Percentiles rank a stretch among this genome's conserved stretches.
Evolutionary conservation across 2,329 filamentous ascomycete species (phyloP).

Genomic region (Pyrenochaeta sp.): DNA sequence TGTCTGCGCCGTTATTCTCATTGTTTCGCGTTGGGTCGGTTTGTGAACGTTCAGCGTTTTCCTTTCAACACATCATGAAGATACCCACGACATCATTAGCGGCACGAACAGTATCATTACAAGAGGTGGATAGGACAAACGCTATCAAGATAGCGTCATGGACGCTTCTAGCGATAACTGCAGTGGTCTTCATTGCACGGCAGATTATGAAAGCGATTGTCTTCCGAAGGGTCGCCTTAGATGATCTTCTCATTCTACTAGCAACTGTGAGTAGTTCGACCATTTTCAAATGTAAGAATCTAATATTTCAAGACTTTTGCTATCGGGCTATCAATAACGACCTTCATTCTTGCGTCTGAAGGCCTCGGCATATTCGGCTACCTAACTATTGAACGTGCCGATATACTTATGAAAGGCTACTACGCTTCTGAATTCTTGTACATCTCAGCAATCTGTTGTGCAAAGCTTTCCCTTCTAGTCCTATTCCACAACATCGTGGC

Average conservation of each 20-base stretch:
- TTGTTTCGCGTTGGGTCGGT: slow-evolving; percentile 17
- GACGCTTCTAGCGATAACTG: slow-evolving; percentile 29
- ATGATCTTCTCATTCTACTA: slow-evolving; percentile 41
- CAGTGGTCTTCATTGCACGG: slow-evolving; percentile 34
- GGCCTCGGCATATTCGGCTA: slow-evolving; percentile 28
- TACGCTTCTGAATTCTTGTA: slow-evolving; percentile 48
- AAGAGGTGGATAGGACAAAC: slow-evolving; percentile 24
- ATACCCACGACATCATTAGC: slow-evolving; percentile 16
- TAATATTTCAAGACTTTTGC: slow-evolving; percentile 33
- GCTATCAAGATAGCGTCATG: slow-evolving; percentile 38
- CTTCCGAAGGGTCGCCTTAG: slow-evolving; percentile 31
- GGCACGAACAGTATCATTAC: slow-evolving; percentile 9
- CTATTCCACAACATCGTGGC: slow-evolving; percentile 36
- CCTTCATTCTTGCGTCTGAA: slow-evolving; percentile 33
- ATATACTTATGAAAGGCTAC: slow-evolving; percentile 39
- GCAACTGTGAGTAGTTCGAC: slow-evolving; percentile 33
- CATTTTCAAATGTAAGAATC: background rate
- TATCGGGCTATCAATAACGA: slow-evolving; percentile 36
- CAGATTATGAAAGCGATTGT: slow-evolving; percentile 37
- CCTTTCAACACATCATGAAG: slow-evolving; percentile 25
- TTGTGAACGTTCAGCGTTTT: slow-evolving; percentile 11
- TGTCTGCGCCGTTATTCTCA: slow-evolving; percentile 18
- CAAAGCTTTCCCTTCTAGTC: slow-evolving; percentile 41
- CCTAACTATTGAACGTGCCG: slow-evolving; percentile 26
- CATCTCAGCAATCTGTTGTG: slow-evolving; percentile 36